These are phyloP conservation scores for Diutina neorugosa DNA, from an alignment of 1,139 yeast genomes.

Conservation along the genomic window DNA sequence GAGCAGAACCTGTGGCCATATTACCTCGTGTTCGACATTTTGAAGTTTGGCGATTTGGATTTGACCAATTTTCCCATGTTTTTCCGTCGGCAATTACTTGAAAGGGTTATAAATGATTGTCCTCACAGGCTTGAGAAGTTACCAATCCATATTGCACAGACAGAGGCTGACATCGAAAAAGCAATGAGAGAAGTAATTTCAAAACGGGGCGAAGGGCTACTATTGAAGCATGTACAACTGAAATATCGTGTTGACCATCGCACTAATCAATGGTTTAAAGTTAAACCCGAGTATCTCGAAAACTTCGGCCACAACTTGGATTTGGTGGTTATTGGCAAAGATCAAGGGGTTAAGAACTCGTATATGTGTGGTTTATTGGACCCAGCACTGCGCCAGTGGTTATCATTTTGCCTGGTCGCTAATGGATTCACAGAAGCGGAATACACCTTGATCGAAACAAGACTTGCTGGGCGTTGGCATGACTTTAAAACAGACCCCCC, in stretches of 20 bases:
- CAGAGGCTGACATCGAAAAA: conserved; percentile 39
- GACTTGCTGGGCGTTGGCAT: conserved; percentile 54
- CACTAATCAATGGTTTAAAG: conserved; percentile 62
- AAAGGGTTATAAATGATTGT: conserved; percentile 32
- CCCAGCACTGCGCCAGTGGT: conserved; percentile 16
- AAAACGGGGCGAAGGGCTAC: conserved; percentile 68
- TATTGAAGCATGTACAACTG: conserved; percentile 55
- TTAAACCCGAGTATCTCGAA: conserved; percentile 82
- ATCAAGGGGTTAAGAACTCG: conserved; percentile 61
- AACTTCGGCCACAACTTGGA: conserved; percentile 85
- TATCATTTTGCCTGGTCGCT: conserved; percentile 70
- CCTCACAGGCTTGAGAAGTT: conserved; percentile 48
- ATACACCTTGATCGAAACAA: conserved; percentile 42
- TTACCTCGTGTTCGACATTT: conserved; percentile 59
- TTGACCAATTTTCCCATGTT: conserved; percentile 42
- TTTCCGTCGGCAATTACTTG: conserved; percentile 43
- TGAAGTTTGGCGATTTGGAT: conserved; percentile 54
- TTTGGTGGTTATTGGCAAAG: conserved; percentile 65
- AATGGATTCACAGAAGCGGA: conserved; percentile 69
- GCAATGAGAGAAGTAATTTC: conserved; percentile 50
- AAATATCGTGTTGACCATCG: conserved; percentile 51
- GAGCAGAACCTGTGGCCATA: conserved; percentile 35
- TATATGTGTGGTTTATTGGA: conserved; percentile 61
- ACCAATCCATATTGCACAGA: conserved; percentile 28
- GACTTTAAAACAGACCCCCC: conserved; percentile 26